Evolutionary conservation across 768 basidiomycete species (phyloP).

Genomic region (Termitomyces eurrhizus): DNA sequence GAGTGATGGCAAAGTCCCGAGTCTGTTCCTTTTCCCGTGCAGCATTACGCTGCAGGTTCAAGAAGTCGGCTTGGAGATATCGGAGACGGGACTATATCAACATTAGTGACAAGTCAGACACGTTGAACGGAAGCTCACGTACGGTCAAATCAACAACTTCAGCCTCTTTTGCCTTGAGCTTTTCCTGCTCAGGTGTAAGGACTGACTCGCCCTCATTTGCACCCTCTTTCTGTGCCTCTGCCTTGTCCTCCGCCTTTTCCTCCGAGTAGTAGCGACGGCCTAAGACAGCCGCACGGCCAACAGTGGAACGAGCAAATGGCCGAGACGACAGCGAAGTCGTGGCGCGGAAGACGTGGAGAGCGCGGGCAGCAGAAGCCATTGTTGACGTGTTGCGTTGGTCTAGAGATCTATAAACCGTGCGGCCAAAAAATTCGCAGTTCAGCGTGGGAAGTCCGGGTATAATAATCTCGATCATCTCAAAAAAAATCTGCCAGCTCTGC

Average conservation of each 20-base stretch:
- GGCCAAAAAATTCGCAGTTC: constrained; percentile 14
- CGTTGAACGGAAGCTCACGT: constrained; percentile 23
- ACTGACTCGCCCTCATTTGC: constrained; percentile 21
- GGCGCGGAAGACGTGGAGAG: constrained; percentile 52
- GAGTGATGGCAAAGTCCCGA: constrained; percentile 88
- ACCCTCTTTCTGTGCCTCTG: constrained; percentile 15
- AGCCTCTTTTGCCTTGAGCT: constrained; percentile 77
- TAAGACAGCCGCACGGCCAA: constrained; percentile 22
- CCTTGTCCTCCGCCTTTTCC: constrained; percentile 33
- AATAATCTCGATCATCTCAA: not conserved
- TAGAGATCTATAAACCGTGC: constrained; percentile 5
- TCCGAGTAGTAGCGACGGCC: constrained; percentile 57
- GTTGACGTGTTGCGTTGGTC: constrained; percentile 11
- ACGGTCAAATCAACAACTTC: constrained; percentile 86
- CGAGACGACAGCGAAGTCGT: constrained; percentile 53
- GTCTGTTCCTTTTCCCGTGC: constrained; percentile 90
- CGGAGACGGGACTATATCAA: constrained; percentile 71
- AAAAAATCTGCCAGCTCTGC: not conserved
- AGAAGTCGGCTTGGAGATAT: constrained; percentile 92
- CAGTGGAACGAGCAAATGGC: constrained; percentile 35
- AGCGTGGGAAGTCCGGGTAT: constrained; percentile 12
- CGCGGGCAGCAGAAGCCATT: constrained; percentile 40
- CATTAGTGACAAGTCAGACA: constrained; percentile 3
- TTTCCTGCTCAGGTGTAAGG: constrained; percentile 29
- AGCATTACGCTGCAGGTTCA: constrained; percentile 91